Base-by-base conservation (phyloP, 148 eudicot species). In the Dysphania ambrosioides region DNA sequence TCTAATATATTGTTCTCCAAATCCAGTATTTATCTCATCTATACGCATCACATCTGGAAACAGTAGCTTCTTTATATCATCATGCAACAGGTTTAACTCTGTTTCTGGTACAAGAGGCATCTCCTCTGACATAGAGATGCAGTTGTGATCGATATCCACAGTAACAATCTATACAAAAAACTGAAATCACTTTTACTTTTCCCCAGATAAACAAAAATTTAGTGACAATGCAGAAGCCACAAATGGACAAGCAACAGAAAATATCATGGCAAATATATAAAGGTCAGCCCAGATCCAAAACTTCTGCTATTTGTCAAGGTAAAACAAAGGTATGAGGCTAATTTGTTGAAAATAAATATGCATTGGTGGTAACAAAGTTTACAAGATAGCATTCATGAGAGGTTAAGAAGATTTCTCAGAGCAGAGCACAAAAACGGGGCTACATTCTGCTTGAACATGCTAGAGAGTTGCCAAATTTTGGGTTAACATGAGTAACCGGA, bases 141-240 rank as follows among this genome's bases (percentile, higher is more conserved):
- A 36, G 68, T 78, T 78, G 47, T 78, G 76, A 72, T 78, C 81
- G 66, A 78, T 78, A 67, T 78, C 77, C 41, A 78, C 81, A 56
- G 67, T 66, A 31, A 72, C 67, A 49, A 72, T 77, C 81, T 72
- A 72, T 11, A 72, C 26, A 41, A 67, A 32, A 53, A 56, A 42
- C 42, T 8, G 4, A 5, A 64, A 58, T 58, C n/a, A 8, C 24
- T 64, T 34, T 64, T 34, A 8, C 1, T 64, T 64, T 30, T 34
- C 35, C 35, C 27, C 35, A 60, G n/a, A 29, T n/a, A 60, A 53
- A 16, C 0, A 29, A 13, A 29, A 3, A 60, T 29, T 13, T 3
- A 13, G 36, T 30, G 21, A 1, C n/a, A 55, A 55, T 55, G 59
- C n/a, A 19, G 8, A 55, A 55, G 8, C 19, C 26, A 5, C 5